A percentile compares a stretch with the other conserved stretches of the same genome.
Conservation (phyloP, 495 filamentous ascomycete genomes). For the Letharia columbiana region DNA sequence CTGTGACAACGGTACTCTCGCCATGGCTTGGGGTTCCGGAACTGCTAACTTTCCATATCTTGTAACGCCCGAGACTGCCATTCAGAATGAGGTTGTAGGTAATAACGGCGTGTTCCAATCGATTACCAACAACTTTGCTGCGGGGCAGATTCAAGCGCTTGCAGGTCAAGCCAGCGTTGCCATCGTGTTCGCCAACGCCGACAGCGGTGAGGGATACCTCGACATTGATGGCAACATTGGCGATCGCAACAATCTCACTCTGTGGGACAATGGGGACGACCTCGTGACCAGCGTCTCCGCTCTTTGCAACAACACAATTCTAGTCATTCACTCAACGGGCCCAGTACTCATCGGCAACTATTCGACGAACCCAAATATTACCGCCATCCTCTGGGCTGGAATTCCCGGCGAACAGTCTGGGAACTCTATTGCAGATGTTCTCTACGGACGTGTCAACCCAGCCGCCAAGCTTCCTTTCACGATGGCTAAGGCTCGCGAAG, state of each 20-base stretch:
- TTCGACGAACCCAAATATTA: constrained; percentile 82
- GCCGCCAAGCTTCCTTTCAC: constrained; percentile 83
- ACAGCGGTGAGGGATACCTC: constrained; percentile 83
- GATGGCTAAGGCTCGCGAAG: constrained; percentile 61
- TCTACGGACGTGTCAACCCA: constrained; percentile 85
- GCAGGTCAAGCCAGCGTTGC: constrained; percentile 62
- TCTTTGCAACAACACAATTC: constrained; percentile 81
- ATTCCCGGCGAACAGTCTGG: constrained; percentile 88
- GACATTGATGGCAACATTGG: constrained; percentile 75
- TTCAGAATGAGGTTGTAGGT: constrained; percentile 57
- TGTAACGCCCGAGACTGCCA: constrained; percentile 75
- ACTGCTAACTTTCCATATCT: constrained; percentile 88
- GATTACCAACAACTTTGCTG: constrained; percentile 68
- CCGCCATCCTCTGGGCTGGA: constrained; percentile 89
- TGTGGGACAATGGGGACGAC: constrained; percentile 74
- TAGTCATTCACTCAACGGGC: constrained; percentile 81
- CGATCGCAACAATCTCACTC: constrained; percentile 86
- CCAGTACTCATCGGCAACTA: constrained; percentile 70
- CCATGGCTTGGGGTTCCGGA: constrained; percentile 92
- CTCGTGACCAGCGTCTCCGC: constrained; percentile 70
- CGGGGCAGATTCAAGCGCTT: constrained; percentile 47
- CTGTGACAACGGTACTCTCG: constrained; percentile 81
- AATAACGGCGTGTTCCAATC: constrained; percentile 56
- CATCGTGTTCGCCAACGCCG: constrained; percentile 83
- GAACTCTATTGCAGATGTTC: constrained; percentile 80